Evolutionary conservation across 1,284 basidiomycete species (phyloP).

Genomic region (Termitomyces sp.): DNA sequence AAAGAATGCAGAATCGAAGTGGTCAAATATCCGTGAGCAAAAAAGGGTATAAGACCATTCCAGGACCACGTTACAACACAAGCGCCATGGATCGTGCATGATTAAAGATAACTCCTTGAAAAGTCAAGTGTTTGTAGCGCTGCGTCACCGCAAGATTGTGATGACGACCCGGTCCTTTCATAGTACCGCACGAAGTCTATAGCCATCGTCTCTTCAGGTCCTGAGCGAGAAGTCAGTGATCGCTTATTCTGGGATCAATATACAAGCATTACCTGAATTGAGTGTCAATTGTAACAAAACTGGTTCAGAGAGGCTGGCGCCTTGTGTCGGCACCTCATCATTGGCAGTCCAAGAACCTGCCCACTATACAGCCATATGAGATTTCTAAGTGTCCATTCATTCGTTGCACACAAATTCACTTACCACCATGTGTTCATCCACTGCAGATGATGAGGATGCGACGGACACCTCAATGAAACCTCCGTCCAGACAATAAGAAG

Average conservation of each 20-base stretch:
- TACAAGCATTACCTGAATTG: neutral
- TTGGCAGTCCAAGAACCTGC: conserved; percentile 1
- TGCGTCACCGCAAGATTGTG: neutral
- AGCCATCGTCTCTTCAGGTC: neutral
- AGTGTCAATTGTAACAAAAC: neutral
- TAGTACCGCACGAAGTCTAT: conserved; percentile 15
- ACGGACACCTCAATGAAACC: conserved; percentile 13
- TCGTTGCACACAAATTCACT: neutral
- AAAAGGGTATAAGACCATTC: neutral
- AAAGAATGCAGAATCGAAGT: neutral
- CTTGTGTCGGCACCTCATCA: neutral
- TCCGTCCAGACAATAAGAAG: conserved; percentile 7
- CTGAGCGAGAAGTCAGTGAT: neutral
- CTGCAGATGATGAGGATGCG: neutral
- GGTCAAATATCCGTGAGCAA: no score
- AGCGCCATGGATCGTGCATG: neutral
- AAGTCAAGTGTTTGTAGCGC: neutral
- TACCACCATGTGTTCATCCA: neutral
- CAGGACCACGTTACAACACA: neutral
- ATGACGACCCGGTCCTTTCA: neutral
- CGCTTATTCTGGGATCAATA: neutral
- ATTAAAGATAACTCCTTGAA: neutral
- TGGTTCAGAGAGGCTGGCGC: neutral
- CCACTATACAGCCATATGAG: conserved; percentile 2
- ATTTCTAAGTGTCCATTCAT: neutral